Evolutionary conservation across 306 rosid species (phyloP).

Genomic region (Cucurbita ficifolia): DNA sequence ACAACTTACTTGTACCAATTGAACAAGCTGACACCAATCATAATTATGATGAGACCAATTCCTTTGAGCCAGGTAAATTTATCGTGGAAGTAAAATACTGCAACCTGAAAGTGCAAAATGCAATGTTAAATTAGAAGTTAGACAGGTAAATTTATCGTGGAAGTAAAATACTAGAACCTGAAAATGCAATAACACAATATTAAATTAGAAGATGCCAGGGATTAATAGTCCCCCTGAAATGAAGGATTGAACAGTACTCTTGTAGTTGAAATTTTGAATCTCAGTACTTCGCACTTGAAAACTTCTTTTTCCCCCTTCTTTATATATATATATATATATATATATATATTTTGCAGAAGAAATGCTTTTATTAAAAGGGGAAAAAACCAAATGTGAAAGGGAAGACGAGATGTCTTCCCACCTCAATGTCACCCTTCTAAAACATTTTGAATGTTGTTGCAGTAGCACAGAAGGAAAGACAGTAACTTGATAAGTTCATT

Average conservation of each 20-base stretch:
- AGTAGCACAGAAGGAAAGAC: background rate
- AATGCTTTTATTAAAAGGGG: background rate
- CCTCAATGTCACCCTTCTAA: background rate
- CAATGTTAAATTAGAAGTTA: slow-evolving; percentile 14
- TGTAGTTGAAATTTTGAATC: background rate
- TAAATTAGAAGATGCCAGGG: background rate
- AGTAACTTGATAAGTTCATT: background rate
- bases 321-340: too few relatives aligned
- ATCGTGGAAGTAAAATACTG: slow-evolving; percentile 85
- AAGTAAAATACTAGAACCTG: slow-evolving; percentile 91
- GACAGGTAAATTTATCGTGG: slow-evolving; percentile 70
- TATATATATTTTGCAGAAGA: background rate
- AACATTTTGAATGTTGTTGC: background rate
- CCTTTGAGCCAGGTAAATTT: slow-evolving; percentile 82
- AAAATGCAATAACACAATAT: slow-evolving; percentile 12
- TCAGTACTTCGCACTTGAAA: background rate
- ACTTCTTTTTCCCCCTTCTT: background rate
- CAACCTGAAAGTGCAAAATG: slow-evolving; percentile 43
- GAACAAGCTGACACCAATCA: slow-evolving; percentile 84
- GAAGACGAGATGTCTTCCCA: background rate
- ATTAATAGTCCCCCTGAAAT: background rate
- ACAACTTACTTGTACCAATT: slow-evolving; percentile 94
- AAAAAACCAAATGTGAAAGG: background rate
- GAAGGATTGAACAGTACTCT: background rate
- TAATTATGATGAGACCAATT: slow-evolving; percentile 60